Base-by-base conservation (phyloP, 768 basidiomycete genomes). In the Boletus subparvulus region DNA sequence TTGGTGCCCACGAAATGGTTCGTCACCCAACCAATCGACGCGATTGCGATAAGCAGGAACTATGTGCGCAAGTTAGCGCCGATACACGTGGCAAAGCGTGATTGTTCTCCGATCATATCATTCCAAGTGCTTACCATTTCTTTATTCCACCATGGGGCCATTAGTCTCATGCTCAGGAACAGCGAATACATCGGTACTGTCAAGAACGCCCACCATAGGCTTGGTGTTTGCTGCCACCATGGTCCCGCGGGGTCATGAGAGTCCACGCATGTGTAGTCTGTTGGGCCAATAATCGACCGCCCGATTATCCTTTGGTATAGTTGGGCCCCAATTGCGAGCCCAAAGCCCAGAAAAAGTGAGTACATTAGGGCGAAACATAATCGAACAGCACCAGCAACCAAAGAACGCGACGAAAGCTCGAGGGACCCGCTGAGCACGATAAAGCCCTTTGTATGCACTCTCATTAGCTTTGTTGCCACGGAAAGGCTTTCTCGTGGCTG, bases 311-410 rank as follows among this genome's bases (percentile, higher is more conserved):
- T 80, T 48, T 80, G 73, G 64, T 83, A 94, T 4, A 88, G 66
- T 58, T 88, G 78, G 0, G 84, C 85, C 4, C 92, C 91, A 45
- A 94, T 90, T 0, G 90, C 83, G 11, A 93, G 82, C 6, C 93
- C 92, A 67, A 94, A 91, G 0, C 88, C 87, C 9, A 88, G 76
- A 69, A 86, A 87, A 17, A 87, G 76, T n/a, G 88, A 85, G 65
- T 94, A 94, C 54, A 89, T 80, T 50, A 90, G 77, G 26, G 89
- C 82, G 64, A 89, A 94, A 61, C 88, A 89, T 16, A 94, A 77
- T 39, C 90, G 80, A 33, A 94, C 91, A 12, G 90, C 86, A n/a
- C 93, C 91, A 0, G 90, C 79, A 32, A 92, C 84, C 64, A 95
- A 86, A 59, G 89, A 90, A 17, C 90, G 82, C 4, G 90, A 87